Percentiles rank a stretch among this genome's conserved stretches.
Conservation (phyloP, 1,284 basidiomycete genomes). For the Ustilago shanxiensis region DNA sequence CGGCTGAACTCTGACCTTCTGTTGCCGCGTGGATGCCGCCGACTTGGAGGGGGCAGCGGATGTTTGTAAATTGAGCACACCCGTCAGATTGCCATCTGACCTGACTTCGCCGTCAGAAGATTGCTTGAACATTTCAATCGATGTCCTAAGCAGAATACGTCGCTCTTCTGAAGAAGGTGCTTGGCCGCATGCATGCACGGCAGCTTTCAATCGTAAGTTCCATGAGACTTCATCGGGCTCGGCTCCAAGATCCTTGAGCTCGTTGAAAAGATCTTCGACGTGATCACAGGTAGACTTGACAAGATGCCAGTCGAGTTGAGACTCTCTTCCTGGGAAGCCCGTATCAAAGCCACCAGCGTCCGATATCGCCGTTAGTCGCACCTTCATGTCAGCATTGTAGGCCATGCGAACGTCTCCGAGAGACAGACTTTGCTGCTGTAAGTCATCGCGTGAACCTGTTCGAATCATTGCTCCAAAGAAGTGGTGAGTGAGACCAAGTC, state of each 20-base stretch:
- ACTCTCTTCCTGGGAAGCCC: too few relatives aligned
- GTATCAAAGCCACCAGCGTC: background rate
- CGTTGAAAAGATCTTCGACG: slow-evolving; percentile 30
- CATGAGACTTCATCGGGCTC: slow-evolving; percentile 39
- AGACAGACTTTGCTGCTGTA: background rate
- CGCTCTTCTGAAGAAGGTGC: slow-evolving; percentile 1
- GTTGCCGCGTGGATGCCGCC: background rate
- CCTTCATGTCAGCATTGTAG: slow-evolving; percentile 45
- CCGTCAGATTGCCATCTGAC: slow-evolving; percentile 3
- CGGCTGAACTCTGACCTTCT: slow-evolving; percentile 16
- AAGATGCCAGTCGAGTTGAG: background rate
- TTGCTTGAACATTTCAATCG: slow-evolving; percentile 14
- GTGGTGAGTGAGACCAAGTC: slow-evolving; percentile 39
- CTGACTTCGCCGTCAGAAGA: slow-evolving; percentile 8
- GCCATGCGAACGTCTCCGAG: slow-evolving; percentile 26
- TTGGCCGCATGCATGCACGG: slow-evolving; percentile 19
- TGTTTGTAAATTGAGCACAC: background rate
- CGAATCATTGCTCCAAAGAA: slow-evolving; percentile 11
- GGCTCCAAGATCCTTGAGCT: slow-evolving; percentile 27
- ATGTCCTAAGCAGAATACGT: background rate
- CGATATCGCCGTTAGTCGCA: background rate
- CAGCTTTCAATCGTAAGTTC: slow-evolving; percentile 24
- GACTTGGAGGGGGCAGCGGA: background rate
- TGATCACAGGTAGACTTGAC: slow-evolving; percentile 8
- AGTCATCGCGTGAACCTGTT: background rate